Conservation (phyloP, 78 protist species). For the Tieghemostelium lacteum region DNA sequence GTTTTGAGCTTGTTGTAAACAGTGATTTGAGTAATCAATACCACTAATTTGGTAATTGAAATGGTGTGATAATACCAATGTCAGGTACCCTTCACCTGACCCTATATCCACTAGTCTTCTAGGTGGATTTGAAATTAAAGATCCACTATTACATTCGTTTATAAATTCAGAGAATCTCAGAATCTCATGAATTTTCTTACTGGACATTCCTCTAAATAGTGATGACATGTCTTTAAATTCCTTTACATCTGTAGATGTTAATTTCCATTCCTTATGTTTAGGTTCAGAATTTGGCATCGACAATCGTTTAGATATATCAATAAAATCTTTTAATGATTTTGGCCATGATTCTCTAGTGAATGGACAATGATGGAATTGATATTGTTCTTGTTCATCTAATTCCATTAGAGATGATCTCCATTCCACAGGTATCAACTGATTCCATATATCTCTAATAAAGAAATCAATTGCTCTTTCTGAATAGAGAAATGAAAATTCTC, state of each 20-base stretch:
- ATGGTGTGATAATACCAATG: constrained; percentile 50
- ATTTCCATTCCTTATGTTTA: constrained; percentile 7
- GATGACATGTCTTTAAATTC: background rate
- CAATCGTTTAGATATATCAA: background rate
- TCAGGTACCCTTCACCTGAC: constrained; percentile 56
- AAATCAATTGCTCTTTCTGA: constrained; percentile 45
- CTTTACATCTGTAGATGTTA: background rate
- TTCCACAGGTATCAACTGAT: constrained; percentile 21
- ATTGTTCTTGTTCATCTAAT: constrained; percentile 12
- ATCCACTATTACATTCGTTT: background rate
- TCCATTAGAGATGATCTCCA: constrained; percentile 24
- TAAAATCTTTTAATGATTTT: constrained; percentile 16
- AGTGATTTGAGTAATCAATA: constrained; percentile 52
- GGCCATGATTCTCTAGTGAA: background rate
- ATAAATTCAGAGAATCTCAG: constrained; percentile 40
- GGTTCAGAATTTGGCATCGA: constrained; percentile 39
- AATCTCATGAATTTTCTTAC: constrained; percentile 54
- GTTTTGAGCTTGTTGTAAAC: constrained; percentile 40
- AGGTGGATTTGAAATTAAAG: background rate
- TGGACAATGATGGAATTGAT: background rate
- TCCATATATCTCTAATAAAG: constrained; percentile 9
- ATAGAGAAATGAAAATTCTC: constrained; percentile 36
- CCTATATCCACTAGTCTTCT: constrained; percentile 47
- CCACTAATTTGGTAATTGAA: constrained; percentile 31
- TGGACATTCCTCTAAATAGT: constrained; percentile 26